phyloP scores from a whole-genome alignment of 148 eudicot genomes.

The Selenicereus undatus region DNA sequence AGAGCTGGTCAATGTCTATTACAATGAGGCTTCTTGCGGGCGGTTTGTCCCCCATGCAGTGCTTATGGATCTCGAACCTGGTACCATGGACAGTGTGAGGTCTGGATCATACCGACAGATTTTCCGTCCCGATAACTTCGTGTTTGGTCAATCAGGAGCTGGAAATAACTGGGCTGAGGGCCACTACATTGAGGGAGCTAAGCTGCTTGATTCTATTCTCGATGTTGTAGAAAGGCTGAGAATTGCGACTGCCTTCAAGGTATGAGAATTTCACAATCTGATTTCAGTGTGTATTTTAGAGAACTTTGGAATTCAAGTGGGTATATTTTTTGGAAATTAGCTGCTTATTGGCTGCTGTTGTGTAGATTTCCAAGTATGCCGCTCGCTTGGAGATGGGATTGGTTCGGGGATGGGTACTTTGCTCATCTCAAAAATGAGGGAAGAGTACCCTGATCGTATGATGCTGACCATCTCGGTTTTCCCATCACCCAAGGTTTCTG shows the following conservation, averaged over 20 bases:
- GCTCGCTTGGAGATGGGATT: slow-evolving; percentile 41
- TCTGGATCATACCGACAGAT: slow-evolving; percentile 41
- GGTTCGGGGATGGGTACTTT: slow-evolving; percentile 47
- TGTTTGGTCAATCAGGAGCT: slow-evolving; percentile 41
- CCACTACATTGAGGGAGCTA: slow-evolving; percentile 41
- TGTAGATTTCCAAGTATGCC: slow-evolving; percentile 43
- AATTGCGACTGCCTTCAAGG: slow-evolving; percentile 46
- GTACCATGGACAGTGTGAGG: slow-evolving; percentile 46
- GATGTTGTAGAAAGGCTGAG: slow-evolving; percentile 43
- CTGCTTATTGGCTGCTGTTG: not conserved
- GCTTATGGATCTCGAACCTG: slow-evolving; percentile 46
- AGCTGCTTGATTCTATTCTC: slow-evolving; percentile 40
- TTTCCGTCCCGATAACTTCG: slow-evolving; percentile 43
- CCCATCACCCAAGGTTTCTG: slow-evolving; percentile 43
- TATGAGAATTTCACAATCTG: not conserved
- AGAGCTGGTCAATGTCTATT: slow-evolving; percentile 39
- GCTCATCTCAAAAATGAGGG: slow-evolving; percentile 41
- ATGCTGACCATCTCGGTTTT: slow-evolving; percentile 43
- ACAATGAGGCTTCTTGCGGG: slow-evolving; percentile 43
- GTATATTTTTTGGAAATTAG: not conserved
- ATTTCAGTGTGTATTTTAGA: not conserved
- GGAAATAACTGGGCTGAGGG: slow-evolving; percentile 45
- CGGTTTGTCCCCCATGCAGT: slow-evolving; percentile 42
- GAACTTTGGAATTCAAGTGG: not conserved
- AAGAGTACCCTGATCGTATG: slow-evolving; percentile 43